These are phyloP conservation scores for Solanum tacnaense DNA, from an alignment of 257 asterid species.

Conservation along the genomic window DNA sequence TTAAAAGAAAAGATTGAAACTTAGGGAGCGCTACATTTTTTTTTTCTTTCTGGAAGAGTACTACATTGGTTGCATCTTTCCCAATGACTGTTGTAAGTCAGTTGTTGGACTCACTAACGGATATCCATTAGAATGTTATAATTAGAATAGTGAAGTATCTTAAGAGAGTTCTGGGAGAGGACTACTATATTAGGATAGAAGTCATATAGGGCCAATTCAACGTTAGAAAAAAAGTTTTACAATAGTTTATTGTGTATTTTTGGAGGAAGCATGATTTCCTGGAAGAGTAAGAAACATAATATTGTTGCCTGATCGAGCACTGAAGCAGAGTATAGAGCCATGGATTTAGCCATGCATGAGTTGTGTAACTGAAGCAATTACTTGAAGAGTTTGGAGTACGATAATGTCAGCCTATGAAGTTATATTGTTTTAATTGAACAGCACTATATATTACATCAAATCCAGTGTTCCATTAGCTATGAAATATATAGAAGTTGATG, in stretches of 20 bases:
- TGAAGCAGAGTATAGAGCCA: background rate
- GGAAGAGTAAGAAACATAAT: background rate
- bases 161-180: background rate
- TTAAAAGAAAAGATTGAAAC: background rate
- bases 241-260: background rate
- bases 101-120: background rate
- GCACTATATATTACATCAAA: background rate
- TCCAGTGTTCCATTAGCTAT: background rate
- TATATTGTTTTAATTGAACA: background rate
- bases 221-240: background rate
- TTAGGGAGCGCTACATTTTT: background rate
- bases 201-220: background rate
- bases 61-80: background rate
- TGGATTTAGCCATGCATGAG: background rate
- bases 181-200: background rate
- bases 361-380: background rate
- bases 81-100: background rate
- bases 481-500: background rate
- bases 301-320: background rate
- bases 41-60: background rate
- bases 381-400: background rate
- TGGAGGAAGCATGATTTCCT: background rate
- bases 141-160: background rate
- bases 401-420: background rate
- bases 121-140: background rate